These are phyloP conservation scores for Globisporangium megalacanthum DNA, from an alignment of 352 stramenopile genomes.

Conservation along the genomic window DNA sequence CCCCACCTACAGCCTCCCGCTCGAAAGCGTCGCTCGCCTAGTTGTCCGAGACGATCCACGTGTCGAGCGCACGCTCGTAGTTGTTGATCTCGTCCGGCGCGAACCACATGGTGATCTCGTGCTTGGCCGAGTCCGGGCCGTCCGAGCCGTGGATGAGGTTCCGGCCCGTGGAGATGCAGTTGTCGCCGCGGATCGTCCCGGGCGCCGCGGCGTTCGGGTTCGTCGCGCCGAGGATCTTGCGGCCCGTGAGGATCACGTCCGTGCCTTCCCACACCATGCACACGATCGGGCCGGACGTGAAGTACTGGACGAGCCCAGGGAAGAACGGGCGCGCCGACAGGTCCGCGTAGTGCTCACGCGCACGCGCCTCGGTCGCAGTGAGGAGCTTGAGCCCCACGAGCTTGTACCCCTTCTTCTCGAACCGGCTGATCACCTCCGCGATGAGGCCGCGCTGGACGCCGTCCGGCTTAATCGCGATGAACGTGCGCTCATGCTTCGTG, in stretches of 20 bases:
- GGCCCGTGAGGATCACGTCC: conserved; percentile 92
- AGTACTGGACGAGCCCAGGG: conserved; percentile 86
- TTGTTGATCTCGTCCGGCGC: conserved; percentile 88
- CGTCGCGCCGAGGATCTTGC: conserved; percentile 94
- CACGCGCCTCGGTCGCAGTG: conserved; percentile 87
- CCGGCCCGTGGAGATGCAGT: conserved; percentile 86
- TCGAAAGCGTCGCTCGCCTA: conserved; percentile 22
- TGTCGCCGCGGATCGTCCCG: conserved; percentile 93
- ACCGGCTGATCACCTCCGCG: conserved; percentile 92
- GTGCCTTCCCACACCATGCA: conserved; percentile 94
- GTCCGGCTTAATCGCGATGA: conserved; percentile 94
- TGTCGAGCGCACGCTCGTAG: conserved; percentile 83
- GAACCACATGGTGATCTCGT: conserved; percentile 95
- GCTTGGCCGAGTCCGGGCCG: conserved; percentile 86
- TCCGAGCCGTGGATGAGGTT: conserved; percentile 94
- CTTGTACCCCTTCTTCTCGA: conserved; percentile 97
- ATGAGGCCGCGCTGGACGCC: conserved; percentile 92
- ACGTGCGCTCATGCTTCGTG: conserved; percentile 92
- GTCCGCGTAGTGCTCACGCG: conserved; percentile 92
- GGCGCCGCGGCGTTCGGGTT: conserved; percentile 93
- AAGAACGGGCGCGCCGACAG: conserved; percentile 92
- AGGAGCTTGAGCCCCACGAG: conserved; percentile 93
- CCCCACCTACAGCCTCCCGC: neutral
- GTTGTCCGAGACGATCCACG: conserved; percentile 88
- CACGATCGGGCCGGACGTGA: conserved; percentile 93